Evolutionary conservation across 2,329 filamentous ascomycete genomes (phyloP).

Genomic region (Ceratocystis cacaofunesta): DNA sequence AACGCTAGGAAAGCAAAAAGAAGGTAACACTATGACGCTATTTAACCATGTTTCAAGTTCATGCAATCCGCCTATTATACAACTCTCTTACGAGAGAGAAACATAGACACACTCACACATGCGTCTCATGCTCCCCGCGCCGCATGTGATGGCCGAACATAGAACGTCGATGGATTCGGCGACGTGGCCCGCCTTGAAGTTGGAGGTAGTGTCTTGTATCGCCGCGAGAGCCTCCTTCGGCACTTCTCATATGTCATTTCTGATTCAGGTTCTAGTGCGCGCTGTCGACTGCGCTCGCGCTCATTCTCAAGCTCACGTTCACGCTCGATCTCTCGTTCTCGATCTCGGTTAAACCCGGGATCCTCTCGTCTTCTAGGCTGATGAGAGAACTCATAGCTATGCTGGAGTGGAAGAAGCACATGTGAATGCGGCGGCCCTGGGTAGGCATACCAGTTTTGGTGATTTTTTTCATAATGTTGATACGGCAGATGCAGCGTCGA

Average conservation of each 20-base stretch:
- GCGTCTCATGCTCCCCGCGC: too few species aligned
- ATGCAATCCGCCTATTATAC: too few species aligned
- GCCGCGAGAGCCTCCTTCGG: background rate
- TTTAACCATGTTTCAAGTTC: too few species aligned
- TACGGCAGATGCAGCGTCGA: background rate
- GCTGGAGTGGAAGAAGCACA: background rate
- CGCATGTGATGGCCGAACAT: background rate
- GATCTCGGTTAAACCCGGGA: background rate
- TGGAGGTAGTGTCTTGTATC: background rate
- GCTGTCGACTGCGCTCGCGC: background rate
- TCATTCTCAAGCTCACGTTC: background rate
- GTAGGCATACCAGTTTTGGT: too few species aligned
- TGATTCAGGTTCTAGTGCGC: background rate
- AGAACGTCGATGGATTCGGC: background rate
- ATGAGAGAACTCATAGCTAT: background rate
- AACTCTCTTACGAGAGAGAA: fast-evolving
- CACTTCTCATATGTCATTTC: background rate
- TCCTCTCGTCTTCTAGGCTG: background rate
- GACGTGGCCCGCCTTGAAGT: background rate
- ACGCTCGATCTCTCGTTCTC: background rate
- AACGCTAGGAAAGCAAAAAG: too few species aligned
- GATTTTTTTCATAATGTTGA: background rate
- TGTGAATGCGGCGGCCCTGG: background rate
- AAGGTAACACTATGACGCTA: too few species aligned
- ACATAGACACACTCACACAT: too few species aligned